These are phyloP conservation scores for Pseudogymnoascus sp. DNA, from an alignment of 2,329 filamentous ascomycete genomes.

Conservation along the genomic window DNA sequence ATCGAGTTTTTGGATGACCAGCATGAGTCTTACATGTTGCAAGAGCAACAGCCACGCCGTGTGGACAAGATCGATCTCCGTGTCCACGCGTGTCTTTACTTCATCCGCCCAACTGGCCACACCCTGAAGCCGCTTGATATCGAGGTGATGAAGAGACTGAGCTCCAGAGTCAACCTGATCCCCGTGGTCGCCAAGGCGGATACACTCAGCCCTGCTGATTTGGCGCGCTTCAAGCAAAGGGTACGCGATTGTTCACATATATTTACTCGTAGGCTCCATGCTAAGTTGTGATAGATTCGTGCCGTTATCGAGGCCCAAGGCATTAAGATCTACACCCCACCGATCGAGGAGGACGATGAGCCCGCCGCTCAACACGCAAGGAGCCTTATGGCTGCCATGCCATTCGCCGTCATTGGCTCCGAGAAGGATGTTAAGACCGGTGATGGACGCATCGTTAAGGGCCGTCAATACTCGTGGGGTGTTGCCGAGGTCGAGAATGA, in stretches of 20 bases:
- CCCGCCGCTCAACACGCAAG: constrained; percentile 90
- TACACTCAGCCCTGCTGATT: constrained; percentile 85
- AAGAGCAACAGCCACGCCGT: constrained; percentile 97
- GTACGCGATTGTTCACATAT: constrained; percentile 43
- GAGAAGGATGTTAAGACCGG: constrained; percentile 98
- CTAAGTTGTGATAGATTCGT: constrained; percentile 58
- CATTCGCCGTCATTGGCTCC: constrained; percentile 95
- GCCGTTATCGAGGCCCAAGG: constrained; percentile 95
- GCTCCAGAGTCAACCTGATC: constrained; percentile 95
- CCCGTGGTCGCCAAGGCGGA: constrained; percentile 98
- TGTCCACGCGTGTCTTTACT: constrained; percentile 97
- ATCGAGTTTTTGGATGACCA: constrained; percentile 99
- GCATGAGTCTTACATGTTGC: constrained; percentile 99
- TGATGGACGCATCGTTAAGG: constrained; percentile 96
- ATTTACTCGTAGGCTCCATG: constrained; percentile 2
- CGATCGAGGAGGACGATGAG: constrained; percentile 96
- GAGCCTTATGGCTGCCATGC: constrained; percentile 92
- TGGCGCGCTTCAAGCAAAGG: constrained; percentile 90
- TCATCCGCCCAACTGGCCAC: constrained; percentile 97
- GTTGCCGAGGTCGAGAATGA: constrained; percentile 99
- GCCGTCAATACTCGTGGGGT: constrained; percentile 98
- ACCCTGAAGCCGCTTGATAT: constrained; percentile 98
- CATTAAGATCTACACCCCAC: constrained; percentile 99
- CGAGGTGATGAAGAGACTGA: constrained; percentile 99
- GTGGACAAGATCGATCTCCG: constrained; percentile 98